Evolutionary conservation across 495 filamentous ascomycete genomes (phyloP).

Genomic region (Lepraria neglecta): DNA sequence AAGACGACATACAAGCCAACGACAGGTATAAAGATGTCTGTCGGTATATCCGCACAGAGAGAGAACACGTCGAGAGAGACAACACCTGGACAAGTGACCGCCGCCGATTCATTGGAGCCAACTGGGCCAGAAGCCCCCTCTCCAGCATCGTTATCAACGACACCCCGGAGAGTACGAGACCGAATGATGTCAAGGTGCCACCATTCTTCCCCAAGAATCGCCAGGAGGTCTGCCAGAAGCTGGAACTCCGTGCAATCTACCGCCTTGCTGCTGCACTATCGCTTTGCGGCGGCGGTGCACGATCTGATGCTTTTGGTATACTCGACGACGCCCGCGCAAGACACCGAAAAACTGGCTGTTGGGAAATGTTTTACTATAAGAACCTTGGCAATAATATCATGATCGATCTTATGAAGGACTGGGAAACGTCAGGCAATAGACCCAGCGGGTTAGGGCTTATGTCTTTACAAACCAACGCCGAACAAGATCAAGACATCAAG

Average conservation of each 20-base stretch:
- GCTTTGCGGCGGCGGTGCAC: constrained; percentile 32
- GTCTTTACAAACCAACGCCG: too few relatives aligned
- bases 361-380: neutral
- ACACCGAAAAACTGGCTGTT: neutral
- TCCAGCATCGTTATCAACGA: constrained; percentile 10
- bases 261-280: constrained; percentile 22
- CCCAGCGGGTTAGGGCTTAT: too few relatives aligned
- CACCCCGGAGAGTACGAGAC: neutral
- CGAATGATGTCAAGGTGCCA: neutral
- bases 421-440: too few relatives aligned
- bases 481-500: neutral
- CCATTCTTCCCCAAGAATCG: neutral
- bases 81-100: neutral
- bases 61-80: neutral
- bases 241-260: constrained; percentile 14
- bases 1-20: neutral
- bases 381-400: constrained; percentile 9
- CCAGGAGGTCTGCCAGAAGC: neutral
- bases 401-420: neutral
- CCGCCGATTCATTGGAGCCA: neutral
- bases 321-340: neutral
- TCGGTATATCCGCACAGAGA: constrained; percentile 16
- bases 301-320: constrained; percentile 26
- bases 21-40: neutral
- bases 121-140: neutral